A percentile compares a stretch with the other conserved stretches of the same genome.
Conservation (phyloP, 352 stramenopile genomes). For the Phytophthora lateralis region DNA sequence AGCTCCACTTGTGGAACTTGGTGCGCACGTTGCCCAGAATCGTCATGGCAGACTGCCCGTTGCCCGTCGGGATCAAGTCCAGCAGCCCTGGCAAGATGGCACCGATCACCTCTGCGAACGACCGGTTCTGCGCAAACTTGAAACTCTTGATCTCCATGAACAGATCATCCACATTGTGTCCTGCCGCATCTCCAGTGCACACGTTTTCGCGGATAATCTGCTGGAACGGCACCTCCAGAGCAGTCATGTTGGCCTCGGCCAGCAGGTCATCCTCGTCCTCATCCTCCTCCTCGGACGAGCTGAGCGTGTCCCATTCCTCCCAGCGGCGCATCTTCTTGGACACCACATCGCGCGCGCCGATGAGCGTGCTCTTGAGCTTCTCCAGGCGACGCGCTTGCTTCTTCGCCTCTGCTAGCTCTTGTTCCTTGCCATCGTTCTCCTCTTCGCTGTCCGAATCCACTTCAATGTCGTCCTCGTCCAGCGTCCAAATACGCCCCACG, state of each 20-base stretch:
- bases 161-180: constrained; percentile 88
- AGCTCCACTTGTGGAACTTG: constrained; percentile 91
- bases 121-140: constrained; percentile 93
- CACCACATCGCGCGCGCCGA: constrained; percentile 71
- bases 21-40: constrained; percentile 83
- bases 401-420: constrained; percentile 36
- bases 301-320: constrained; percentile 83
- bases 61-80: constrained; percentile 62
- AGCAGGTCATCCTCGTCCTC: constrained; percentile 67
- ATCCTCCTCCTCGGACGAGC: constrained; percentile 77
- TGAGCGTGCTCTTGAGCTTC: constrained; percentile 75
- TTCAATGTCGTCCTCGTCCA: constrained; percentile 86
- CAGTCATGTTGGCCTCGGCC: constrained; percentile 39
- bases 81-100: constrained; percentile 78
- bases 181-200: constrained; percentile 69
- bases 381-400: constrained; percentile 46
- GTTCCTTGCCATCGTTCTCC: constrained; percentile 50
- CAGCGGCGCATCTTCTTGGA: constrained; percentile 59
- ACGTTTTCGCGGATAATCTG: constrained; percentile 87
- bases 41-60: constrained; percentile 52
- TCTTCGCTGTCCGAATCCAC: constrained; percentile 72
- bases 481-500: constrained; percentile 78
- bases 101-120: constrained; percentile 79
- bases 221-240: constrained; percentile 64
- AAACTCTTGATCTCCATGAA: constrained; percentile 95